These are phyloP conservation scores for Malassezia restricta DNA, from an alignment of 1,284 basidiomycete genomes.

Conservation along the genomic window DNA sequence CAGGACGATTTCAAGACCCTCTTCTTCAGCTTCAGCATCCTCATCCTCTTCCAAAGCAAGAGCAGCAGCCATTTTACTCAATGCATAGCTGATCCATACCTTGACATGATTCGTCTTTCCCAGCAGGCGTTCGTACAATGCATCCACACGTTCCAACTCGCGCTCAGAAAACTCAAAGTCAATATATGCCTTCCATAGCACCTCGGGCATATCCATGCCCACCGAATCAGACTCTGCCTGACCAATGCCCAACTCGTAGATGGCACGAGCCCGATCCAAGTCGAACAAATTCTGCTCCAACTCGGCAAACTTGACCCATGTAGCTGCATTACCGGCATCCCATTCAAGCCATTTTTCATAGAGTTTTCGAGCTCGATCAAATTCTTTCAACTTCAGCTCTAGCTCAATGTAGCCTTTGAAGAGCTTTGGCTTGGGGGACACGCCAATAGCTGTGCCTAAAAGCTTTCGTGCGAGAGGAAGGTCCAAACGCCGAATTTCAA, in stretches of 20 bases:
- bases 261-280: slow-evolving; percentile 75
- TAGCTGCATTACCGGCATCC: slow-evolving; percentile 37
- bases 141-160: slow-evolving; percentile 69
- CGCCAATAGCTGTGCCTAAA: slow-evolving; percentile 78
- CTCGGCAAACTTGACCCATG: slow-evolving; percentile 93
- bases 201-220: slow-evolving; percentile 86
- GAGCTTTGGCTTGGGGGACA: slow-evolving; percentile 75
- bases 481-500: slow-evolving; percentile 76
- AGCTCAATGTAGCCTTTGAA: slow-evolving; percentile 40
- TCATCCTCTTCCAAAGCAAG: slow-evolving; percentile 61
- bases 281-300: slow-evolving; percentile 86
- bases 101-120: slow-evolving; percentile 85
- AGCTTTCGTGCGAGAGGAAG: slow-evolving; percentile 75
- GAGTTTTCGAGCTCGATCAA: slow-evolving; percentile 77
- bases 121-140: slow-evolving; percentile 80
- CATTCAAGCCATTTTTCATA: slow-evolving; percentile 74
- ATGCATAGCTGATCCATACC: slow-evolving; percentile 46
- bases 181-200: slow-evolving; percentile 72
- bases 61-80: slow-evolving; percentile 52
- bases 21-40: slow-evolving; percentile 50
- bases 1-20: slow-evolving; percentile 2
- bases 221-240: slow-evolving; percentile 54
- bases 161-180: slow-evolving; percentile 92
- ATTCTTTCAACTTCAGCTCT: slow-evolving; percentile 54
- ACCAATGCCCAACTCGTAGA: slow-evolving; percentile 87